phyloP scores from a whole-genome alignment of 164 flowering plant species.

The Pachysandra terminalis region DNA sequence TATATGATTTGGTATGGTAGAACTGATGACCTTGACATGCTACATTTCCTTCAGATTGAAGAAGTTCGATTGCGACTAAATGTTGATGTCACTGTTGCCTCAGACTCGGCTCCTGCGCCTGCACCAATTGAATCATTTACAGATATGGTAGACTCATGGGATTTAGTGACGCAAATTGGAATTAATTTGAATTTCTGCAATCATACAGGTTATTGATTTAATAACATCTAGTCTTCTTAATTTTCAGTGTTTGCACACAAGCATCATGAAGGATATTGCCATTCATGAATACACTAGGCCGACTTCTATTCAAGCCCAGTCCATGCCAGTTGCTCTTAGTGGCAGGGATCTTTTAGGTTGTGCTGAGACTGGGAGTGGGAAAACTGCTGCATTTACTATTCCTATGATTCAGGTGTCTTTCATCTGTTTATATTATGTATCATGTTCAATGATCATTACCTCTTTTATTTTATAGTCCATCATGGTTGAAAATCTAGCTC shows the following conservation, averaged over 20 bases:
- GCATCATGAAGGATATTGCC: constrained; percentile 56
- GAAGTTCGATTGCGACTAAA: constrained; percentile 57
- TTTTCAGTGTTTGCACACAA: constrained; percentile 43
- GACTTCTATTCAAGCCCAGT: constrained; percentile 61
- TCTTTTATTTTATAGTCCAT: background rate
- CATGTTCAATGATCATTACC: too few species aligned
- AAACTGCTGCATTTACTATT: constrained; percentile 66
- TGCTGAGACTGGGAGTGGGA: constrained; percentile 74
- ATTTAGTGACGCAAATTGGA: background rate
- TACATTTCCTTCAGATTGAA: constrained; percentile 36
- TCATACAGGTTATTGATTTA: background rate
- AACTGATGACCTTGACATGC: background rate
- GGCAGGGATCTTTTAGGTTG: constrained; percentile 64
- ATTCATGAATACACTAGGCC: constrained; percentile 58
- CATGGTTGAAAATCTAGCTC: background rate
- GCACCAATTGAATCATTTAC: constrained; percentile 58
- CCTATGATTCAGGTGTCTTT: constrained; percentile 61
- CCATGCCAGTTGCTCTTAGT: constrained; percentile 63
- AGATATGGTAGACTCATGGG: constrained; percentile 44
- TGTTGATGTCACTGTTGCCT: constrained; percentile 46
- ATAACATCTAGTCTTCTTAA: background rate
- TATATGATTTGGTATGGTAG: background rate
- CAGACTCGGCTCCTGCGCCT: constrained; percentile 46
- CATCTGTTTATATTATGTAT: background rate
- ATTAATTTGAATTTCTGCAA: background rate